phyloP scores from a whole-genome alignment of 495 filamentous ascomycete species.

The Penicilliopsis zonata region DNA sequence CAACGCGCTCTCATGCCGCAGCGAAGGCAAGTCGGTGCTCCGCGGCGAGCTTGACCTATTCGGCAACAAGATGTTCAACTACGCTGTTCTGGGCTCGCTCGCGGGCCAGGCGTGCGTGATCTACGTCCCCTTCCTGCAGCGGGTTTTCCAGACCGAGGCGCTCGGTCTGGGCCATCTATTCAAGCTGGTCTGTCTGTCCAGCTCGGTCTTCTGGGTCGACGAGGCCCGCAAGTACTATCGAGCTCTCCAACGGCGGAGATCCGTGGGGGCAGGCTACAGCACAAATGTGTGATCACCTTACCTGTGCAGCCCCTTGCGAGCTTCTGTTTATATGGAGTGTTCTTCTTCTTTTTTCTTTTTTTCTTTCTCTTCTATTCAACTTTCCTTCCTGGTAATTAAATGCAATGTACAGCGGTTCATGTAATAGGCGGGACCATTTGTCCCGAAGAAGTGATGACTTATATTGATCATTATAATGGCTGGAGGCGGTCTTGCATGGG shows the following conservation, averaged over 20 bases:
- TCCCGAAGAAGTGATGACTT: too few relatives aligned
- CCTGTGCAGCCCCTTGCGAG: too few relatives aligned
- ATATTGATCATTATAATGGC: too few relatives aligned
- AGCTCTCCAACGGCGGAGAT: slow-evolving; percentile 18
- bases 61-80: slow-evolving; percentile 90
- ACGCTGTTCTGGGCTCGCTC: slow-evolving; percentile 73
- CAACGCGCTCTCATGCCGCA: slow-evolving; percentile 88
- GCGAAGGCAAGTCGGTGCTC: slow-evolving; percentile 78
- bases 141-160: slow-evolving; percentile 90
- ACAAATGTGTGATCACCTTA: slow-evolving; percentile 30
- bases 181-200: slow-evolving; percentile 59
- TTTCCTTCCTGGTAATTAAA: too few relatives aligned
- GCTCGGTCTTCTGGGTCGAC: slow-evolving; percentile 89
- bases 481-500: too few relatives aligned
- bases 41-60: slow-evolving; percentile 73
- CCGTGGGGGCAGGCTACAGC: slow-evolving; percentile 31
- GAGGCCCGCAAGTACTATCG: slow-evolving; percentile 68
- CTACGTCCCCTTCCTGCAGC: slow-evolving; percentile 85
- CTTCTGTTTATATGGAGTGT: too few relatives aligned
- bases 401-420: too few relatives aligned
- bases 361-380: too few relatives aligned
- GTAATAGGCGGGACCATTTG: too few relatives aligned
- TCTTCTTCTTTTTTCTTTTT: too few relatives aligned
- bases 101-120: slow-evolving; percentile 81
- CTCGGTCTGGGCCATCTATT: slow-evolving; percentile 61